These are phyloP conservation scores for Funneliformis geosporum DNA, from an alignment of 192 early-diverging fungal genomes.

Conservation along the genomic window DNA sequence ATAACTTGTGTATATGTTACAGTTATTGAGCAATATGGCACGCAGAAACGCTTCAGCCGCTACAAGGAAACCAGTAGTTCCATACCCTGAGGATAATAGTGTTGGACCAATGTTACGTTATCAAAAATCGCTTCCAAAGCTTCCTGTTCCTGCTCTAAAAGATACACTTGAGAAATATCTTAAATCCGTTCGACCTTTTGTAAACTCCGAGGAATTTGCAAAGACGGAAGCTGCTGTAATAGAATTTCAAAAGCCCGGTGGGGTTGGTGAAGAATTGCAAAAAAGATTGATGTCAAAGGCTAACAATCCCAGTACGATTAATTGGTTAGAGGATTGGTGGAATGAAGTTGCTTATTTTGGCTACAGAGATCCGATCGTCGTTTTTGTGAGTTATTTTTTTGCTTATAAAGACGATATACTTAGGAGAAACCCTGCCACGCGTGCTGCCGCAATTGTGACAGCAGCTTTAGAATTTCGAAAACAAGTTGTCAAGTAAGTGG, in stretches of 20 bases:
- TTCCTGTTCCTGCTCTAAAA: conserved; percentile 84
- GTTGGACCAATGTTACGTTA: conserved; percentile 71
- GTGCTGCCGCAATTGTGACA: conserved; percentile 89
- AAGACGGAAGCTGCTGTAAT: conserved; percentile 64
- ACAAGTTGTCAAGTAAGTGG: conserved; percentile 66
- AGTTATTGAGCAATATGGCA: conserved; percentile 4
- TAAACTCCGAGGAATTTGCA: conserved; percentile 70
- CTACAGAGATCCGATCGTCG: conserved; percentile 94
- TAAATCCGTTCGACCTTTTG: conserved; percentile 70
- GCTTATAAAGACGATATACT: conserved; percentile 87
- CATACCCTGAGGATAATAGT: conserved; percentile 35
- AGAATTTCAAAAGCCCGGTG: conserved; percentile 82
- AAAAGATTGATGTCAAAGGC: conserved; percentile 77
- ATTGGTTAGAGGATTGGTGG: conserved; percentile 99
- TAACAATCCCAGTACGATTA: conserved; percentile 68
- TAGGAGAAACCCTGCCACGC: conserved; percentile 71
- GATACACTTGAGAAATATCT: conserved; percentile 88
- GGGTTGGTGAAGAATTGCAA: conserved; percentile 83
- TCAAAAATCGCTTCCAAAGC: conserved; percentile 77
- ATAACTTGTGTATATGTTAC: too few relatives aligned
- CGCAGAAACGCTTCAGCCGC: conserved; percentile 13
- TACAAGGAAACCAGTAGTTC: not conserved
- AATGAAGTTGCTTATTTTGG: conserved; percentile 91
- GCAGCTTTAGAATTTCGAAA: conserved; percentile 88
- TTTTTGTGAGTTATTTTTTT: conserved; percentile 97